Base-by-base conservation (phyloP, 768 basidiomycete species). In the Rhizopogon vulgaris region DNA sequence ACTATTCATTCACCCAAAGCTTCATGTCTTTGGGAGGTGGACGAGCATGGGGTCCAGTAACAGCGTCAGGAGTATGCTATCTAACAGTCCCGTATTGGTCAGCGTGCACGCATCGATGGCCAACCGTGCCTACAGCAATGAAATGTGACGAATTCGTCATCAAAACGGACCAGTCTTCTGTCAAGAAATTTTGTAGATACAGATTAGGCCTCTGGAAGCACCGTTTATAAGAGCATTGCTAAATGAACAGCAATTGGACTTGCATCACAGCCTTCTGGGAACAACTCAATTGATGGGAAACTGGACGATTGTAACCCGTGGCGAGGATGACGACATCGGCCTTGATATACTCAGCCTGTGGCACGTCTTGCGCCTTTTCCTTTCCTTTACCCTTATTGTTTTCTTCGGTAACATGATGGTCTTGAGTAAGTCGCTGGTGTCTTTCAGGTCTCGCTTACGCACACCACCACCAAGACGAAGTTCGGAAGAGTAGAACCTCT, bases 1-100 rank as follows among this genome's bases (percentile, higher is more conserved):
- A 78, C 77, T 75, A n/a, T n/a, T n/a, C 67, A 60, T 80, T 78
- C 27, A 82, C 79, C 79, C 79, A 80, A 11, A 79, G 68, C 12
- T 77, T 76, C 78, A 78, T 79, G 56, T 78, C 77, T 47, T 73
- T 71, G 2, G 71, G 65, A 11, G 63, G 54, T 1, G 78, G 79
- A 0, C 76, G 68, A 0, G 78, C 73, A 38, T 60, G 60, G n/a
- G 53, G 59, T 80, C 77, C 56, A 78, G 66, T 24, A 80, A 70
- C 41, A 79, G 71, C 2, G 72, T 73, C 8, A 78, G 64, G 11
- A 79, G 72, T 22, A 78, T 76, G 22, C 78, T 77, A 53, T 78
- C 73, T 75, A 45, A 0, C 11, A n/a, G n/a, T 27, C 27, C 2
- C 47, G 30, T 52, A n/a, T n/a, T n/a, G n/a, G n/a, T n/a, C n/a